Conservation (phyloP, 1,284 basidiomycete genomes). For the Sporisorium sorghi region DNA sequence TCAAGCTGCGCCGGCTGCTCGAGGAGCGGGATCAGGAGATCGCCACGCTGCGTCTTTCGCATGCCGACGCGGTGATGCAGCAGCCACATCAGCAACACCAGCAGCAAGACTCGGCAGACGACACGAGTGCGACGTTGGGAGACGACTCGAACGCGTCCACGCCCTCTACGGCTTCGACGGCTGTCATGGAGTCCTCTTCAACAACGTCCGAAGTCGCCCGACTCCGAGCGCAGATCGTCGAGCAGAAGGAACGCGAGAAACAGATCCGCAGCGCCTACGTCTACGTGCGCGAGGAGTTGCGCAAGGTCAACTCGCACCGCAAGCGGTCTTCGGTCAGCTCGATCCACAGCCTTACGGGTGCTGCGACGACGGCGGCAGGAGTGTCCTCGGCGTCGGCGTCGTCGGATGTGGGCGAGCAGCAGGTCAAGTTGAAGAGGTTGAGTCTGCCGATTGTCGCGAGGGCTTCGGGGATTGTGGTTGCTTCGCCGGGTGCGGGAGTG, state of each 20-base stretch:
- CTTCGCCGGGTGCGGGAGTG: neutral
- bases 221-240: conserved; percentile 36
- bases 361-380: neutral
- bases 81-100: conserved; percentile 7
- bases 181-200: neutral
- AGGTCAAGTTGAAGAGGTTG: conserved; percentile 46
- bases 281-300: conserved; percentile 57
- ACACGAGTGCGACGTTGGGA: neutral
- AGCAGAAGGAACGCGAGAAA: conserved; percentile 52
- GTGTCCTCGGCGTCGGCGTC: neutral
- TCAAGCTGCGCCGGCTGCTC: conserved; percentile 17
- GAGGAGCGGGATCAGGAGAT: conserved; percentile 41
- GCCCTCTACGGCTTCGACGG: neutral
- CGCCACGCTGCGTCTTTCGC: conserved; percentile 26
- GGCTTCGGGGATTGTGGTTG: conserved; percentile 1
- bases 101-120: conserved; percentile 10
- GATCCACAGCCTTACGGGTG: neutral
- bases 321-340: conserved; percentile 22
- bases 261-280: conserved; percentile 60
- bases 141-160: neutral
- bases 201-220: conserved; percentile 18
- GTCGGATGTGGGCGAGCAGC: neutral
- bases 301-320: conserved; percentile 48
- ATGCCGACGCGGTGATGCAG: conserved; percentile 39
- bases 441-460: conserved; percentile 30